phyloP scores from a whole-genome alignment of 1,284 basidiomycete species.

The Apiotrichum siamense region DNA sequence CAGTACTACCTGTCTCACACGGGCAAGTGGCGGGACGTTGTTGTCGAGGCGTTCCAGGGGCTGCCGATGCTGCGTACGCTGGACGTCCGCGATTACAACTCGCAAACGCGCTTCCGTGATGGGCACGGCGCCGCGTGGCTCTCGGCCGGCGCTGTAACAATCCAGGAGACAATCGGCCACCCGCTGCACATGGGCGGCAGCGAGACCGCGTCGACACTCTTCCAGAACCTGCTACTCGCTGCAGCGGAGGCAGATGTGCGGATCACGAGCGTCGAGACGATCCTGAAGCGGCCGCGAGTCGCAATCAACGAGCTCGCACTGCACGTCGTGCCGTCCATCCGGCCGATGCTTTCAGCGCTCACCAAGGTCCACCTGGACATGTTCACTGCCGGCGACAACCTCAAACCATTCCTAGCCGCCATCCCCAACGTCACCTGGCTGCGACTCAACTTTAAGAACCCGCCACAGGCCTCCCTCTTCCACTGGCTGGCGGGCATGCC shows the following conservation, averaged over 20 bases:
- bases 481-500: not conserved
- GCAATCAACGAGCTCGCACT: not conserved
- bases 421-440: constrained; percentile 7
- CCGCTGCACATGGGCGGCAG: too few species aligned
- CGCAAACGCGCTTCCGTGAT: constrained; percentile 8
- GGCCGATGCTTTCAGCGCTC: not conserved
- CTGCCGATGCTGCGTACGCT: constrained; percentile 38
- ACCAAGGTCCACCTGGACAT: constrained; percentile 8
- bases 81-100: constrained; percentile 51
- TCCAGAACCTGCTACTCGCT: constrained; percentile 3
- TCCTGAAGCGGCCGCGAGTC: not conserved
- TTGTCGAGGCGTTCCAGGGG: not conserved
- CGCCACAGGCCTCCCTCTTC: not conserved
- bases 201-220: not conserved
- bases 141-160: not conserved
- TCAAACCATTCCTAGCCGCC: not conserved
- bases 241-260: not conserved
- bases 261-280: constrained; percentile 6
- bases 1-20: constrained; percentile 4
- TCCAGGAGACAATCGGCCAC: not conserved
- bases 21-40: not conserved
- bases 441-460: constrained; percentile 3
- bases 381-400: not conserved
- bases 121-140: not conserved
- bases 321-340: not conserved